These are phyloP conservation scores for Pythium scleroteichum DNA, from an alignment of 352 stramenopile genomes.

Conservation along the genomic window DNA sequence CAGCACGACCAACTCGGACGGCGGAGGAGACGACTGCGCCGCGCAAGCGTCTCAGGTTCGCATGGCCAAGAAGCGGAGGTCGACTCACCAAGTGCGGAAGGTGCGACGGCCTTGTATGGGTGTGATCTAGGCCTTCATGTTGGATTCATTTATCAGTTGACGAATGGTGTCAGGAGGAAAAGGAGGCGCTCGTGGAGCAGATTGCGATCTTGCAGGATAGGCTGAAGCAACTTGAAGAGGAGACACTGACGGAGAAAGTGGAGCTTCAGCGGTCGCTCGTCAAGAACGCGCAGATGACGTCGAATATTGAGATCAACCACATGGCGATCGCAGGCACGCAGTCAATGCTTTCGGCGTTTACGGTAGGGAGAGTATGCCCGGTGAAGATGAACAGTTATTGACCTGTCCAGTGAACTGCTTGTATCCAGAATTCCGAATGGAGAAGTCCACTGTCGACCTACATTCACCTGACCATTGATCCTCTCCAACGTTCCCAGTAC, in stretches of 20 bases:
- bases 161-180: conserved; percentile 19
- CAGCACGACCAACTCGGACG: conserved; percentile 17
- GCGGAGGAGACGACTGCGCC: conserved; percentile 4
- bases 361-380: neutral
- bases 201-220: conserved; percentile 14
- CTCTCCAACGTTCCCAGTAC: neutral
- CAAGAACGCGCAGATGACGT: conserved; percentile 5
- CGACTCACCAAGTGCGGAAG: conserved; percentile 28
- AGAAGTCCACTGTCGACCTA: conserved; percentile 13
- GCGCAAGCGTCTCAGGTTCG: neutral
- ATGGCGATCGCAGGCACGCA: conserved; percentile 23
- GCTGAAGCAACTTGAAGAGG: conserved; percentile 8
- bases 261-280: conserved; percentile 9
- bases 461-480: conserved; percentile 18
- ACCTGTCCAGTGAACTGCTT: neutral
- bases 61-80: conserved; percentile 18
- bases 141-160: too few species aligned
- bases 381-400: neutral
- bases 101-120: conserved; percentile 5
- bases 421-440: conserved; percentile 6
- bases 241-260: conserved; percentile 9
- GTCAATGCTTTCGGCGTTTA: conserved; percentile 24
- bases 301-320: conserved; percentile 12
- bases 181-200: conserved; percentile 12
- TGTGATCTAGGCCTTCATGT: too few species aligned